A percentile compares a stretch with the other conserved stretches of the same genome.
phyloP scores from a whole-genome alignment of 1,284 basidiomycete species.

The Microstroma glucosiphilum region DNA sequence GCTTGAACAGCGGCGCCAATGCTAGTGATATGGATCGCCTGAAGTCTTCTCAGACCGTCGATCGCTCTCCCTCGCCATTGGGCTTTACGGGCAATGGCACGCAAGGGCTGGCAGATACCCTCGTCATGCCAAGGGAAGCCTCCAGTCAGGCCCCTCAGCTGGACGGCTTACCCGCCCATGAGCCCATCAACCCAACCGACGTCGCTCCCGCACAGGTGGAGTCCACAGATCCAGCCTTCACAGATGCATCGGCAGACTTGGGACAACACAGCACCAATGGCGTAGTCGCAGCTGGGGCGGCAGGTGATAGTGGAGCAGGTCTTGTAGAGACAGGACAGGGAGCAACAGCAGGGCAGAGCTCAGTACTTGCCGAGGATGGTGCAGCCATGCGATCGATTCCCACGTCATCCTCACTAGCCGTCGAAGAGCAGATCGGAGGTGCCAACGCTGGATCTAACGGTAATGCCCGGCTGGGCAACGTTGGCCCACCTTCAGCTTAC shows the following conservation, averaged over 20 bases:
- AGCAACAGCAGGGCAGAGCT: not conserved
- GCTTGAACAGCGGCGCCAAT: slow-evolving; percentile 7
- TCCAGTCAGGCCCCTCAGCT: slow-evolving; percentile 28
- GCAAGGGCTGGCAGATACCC: slow-evolving; percentile 28
- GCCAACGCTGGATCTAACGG: no score
- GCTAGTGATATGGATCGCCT: slow-evolving; percentile 10
- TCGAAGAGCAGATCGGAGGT: no score
- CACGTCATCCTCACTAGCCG: not conserved
- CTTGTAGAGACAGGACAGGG: no score
- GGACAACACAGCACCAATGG: no score
- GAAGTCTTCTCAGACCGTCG: slow-evolving; percentile 17
- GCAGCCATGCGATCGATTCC: not conserved
- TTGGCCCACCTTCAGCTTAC: no score
- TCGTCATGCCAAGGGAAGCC: slow-evolving; percentile 17
- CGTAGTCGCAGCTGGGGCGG: no score
- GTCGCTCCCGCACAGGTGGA: slow-evolving; percentile 11
- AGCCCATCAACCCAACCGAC: slow-evolving; percentile 29
- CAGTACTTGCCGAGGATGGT: not conserved
- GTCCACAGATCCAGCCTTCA: not conserved
- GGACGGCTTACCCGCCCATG: slow-evolving; percentile 24
- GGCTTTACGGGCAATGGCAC: slow-evolving; percentile 14
- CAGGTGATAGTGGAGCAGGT: no score
- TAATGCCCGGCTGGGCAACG: no score
- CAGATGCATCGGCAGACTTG: no score
- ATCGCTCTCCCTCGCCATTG: slow-evolving; percentile 10